Base-by-base conservation (phyloP, 192 early-diverging fungal species). In the Phlyctochytrium bullatum region DNA sequence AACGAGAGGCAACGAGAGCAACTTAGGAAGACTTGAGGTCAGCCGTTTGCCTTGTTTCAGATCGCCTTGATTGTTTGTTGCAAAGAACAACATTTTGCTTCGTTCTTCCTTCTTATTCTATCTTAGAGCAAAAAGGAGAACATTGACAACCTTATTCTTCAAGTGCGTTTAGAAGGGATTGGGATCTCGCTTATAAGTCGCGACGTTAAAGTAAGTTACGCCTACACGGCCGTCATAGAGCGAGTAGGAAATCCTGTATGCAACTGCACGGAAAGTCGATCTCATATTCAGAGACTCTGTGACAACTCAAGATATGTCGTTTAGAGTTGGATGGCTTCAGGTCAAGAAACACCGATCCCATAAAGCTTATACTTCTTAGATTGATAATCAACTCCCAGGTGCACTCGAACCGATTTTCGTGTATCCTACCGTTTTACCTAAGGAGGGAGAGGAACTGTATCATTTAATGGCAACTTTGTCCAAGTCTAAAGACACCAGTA, bases 321-420 rank as follows among this genome's bases (percentile, higher is more conserved):
- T 92, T 75, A 78, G 83, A 36, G 85, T 93, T 23, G 89, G 93
- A 57, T 98, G 97, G 97, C 67, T 96, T 24, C 93, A 90, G 78
- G 84, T 83, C 50, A 47, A 62, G 65, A 16, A 4, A 62, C 20
- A 33, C 25, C 34, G 23, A 27, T 17, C 29, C 16, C 31, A 31
- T 59, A 35, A 40, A 73, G 10, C 16, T n/a, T 14, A 53, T 68
- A 47, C 23, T 74, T 47, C 58, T 54, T 67, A 96, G 84, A 88
- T 99, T 61, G 97, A 99, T 74, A 99, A 98, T 78, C 96, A 99
- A 74, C 76, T 97, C 1, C 89, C 89, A 60, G 93, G 90, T 36
- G 87, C 89, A 0, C 67, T 91, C 2, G 92, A 89, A 40, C 94
- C 95, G 0, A 96, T 99, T 34, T 85, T 98, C n/a, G 68, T 99